Conservation (phyloP, 305 asterid genomes). For the Fraxinus velutina region DNA sequence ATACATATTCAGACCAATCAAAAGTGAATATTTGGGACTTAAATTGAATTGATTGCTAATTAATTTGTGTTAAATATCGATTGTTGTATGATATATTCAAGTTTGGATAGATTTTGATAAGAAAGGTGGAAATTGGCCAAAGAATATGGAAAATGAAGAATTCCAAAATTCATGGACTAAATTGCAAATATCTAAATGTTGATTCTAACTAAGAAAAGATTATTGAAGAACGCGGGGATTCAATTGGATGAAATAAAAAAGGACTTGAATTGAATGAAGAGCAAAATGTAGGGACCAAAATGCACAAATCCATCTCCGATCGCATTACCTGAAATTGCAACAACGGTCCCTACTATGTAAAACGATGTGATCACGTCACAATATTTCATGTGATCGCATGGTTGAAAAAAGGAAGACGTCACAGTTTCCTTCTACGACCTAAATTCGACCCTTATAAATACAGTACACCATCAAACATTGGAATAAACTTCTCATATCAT, state of each 20-base stretch:
- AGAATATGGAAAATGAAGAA: no score
- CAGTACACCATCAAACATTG: background rate
- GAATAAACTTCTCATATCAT: background rate
- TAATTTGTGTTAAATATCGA: no score
- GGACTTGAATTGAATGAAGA: background rate
- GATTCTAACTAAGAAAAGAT: no score
- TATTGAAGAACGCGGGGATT: background rate
- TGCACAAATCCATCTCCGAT: background rate
- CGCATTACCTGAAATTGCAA: background rate
- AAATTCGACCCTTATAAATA: no score
- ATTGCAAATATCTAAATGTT: no score
- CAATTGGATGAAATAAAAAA: background rate
- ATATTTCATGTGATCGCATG: background rate
- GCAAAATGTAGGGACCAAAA: background rate
- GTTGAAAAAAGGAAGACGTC: background rate
- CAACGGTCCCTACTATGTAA: background rate
- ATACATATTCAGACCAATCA: no score
- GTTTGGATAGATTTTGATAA: no score
- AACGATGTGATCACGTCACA: background rate
- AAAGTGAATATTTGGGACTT: no score
- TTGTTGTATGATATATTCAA: no score
- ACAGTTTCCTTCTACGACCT: background rate
- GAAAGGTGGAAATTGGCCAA: no score
- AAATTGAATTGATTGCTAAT: no score
- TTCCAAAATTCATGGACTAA: no score